These are phyloP conservation scores for Phyllosticta citrichinensis DNA, from an alignment of 2,329 filamentous ascomycete species.

Conservation along the genomic window DNA sequence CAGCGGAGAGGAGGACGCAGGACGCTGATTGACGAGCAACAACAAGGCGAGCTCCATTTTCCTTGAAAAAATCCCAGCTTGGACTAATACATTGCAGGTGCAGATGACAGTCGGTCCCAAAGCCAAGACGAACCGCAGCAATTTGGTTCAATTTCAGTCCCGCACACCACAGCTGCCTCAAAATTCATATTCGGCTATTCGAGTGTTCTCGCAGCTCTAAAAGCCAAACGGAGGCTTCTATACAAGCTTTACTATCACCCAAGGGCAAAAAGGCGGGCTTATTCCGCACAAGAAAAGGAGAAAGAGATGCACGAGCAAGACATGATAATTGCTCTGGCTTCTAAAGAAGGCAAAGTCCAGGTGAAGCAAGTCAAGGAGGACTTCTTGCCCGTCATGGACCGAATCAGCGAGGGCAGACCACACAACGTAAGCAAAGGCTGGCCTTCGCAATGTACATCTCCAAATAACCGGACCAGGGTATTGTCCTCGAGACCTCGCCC, in stretches of 20 bases:
- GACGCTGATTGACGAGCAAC: background rate
- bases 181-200: slow-evolving; percentile 84
- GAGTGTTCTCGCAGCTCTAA: slow-evolving; percentile 70
- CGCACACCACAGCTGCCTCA: slow-evolving; percentile 75
- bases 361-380: slow-evolving; percentile 51
- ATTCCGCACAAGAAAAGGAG: background rate
- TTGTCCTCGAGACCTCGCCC: slow-evolving; percentile 76
- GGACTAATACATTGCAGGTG: background rate
- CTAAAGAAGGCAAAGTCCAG: slow-evolving; percentile 15
- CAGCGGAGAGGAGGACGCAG: background rate
- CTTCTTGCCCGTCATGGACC: slow-evolving; percentile 64
- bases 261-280: slow-evolving; percentile 9
- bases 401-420: slow-evolving; percentile 70
- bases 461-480: slow-evolving; percentile 40
- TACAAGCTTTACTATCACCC: slow-evolving; percentile 69
- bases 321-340: slow-evolving; percentile 13
- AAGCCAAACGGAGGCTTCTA: slow-evolving; percentile 56
- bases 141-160: slow-evolving; percentile 16
- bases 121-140: background rate
- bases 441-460: background rate
- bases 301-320: background rate
- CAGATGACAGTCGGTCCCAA: background rate
- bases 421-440: slow-evolving; percentile 51
- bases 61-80: background rate
- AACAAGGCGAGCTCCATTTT: background rate